A percentile compares a stretch with the other conserved stretches of the same genome.
Conservation (phyloP, 352 stramenopile species). For the Halophytophthora batemanensis region DNA sequence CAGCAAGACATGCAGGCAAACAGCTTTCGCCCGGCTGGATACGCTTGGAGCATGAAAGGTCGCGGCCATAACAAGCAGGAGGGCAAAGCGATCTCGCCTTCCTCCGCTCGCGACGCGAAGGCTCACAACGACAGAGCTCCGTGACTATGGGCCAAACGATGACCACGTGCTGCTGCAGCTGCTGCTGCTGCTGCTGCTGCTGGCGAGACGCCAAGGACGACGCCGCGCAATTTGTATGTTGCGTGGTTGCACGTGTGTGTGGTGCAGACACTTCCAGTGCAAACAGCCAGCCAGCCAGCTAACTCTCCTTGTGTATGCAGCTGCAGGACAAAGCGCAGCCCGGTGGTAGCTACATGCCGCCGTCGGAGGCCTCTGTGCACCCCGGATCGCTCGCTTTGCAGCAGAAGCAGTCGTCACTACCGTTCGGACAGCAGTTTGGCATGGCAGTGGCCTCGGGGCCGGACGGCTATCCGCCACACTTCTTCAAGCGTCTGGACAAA, state of each 20-base stretch:
- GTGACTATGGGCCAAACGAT: too few relatives aligned
- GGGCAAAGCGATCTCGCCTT: too few relatives aligned
- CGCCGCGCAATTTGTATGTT: neutral
- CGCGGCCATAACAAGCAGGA: too few relatives aligned
- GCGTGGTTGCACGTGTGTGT: too few relatives aligned
- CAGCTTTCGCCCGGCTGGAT: too few relatives aligned
- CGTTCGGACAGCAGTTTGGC: conserved; percentile 9
- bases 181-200: neutral
- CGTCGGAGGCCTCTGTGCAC: conserved; percentile 15
- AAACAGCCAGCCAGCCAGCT: too few relatives aligned
- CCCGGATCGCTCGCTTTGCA: neutral
- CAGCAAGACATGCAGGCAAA: too few relatives aligned
- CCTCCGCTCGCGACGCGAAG: too few relatives aligned
- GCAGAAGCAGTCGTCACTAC: conserved; percentile 5
- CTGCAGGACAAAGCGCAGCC: neutral
- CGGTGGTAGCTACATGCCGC: conserved; percentile 5
- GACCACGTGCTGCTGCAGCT: neutral
- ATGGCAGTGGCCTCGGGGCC: conserved; percentile 12
- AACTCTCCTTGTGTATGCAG: neutral
- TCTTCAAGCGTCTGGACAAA: conserved; percentile 51
- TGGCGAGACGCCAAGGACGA: neutral
- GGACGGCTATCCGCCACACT: conserved; percentile 41
- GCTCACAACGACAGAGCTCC: too few relatives aligned
- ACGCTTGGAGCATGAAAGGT: too few relatives aligned
- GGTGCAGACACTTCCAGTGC: too few relatives aligned